These are phyloP conservation scores for Dryas integrifolia DNA, from an alignment of 331 rosid species.

Conservation along the genomic window DNA sequence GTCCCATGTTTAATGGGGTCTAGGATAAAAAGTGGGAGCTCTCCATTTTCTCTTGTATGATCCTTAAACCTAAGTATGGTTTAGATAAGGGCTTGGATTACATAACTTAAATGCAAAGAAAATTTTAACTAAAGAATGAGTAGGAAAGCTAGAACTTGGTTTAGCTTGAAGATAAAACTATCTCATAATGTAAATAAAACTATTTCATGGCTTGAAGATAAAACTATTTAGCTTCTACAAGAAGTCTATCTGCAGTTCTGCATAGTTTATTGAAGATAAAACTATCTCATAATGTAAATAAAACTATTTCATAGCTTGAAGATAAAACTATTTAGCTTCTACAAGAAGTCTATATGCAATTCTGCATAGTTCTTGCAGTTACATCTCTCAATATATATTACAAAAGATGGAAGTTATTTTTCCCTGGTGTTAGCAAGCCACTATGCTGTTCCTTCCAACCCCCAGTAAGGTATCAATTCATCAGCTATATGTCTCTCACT, in stretches of 20 bases:
- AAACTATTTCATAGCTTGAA: neutral
- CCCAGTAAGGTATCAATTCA: neutral
- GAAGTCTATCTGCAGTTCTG: too few relatives aligned
- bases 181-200: neutral
- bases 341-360: neutral
- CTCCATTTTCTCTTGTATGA: neutral
- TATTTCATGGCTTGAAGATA: too few relatives aligned
- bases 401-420: neutral
- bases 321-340: too few relatives aligned
- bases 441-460: neutral
- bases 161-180: neutral
- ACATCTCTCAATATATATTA: neutral
- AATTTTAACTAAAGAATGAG: neutral
- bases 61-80: neutral
- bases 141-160: neutral
- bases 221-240: too few relatives aligned
- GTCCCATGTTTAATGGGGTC: neutral
- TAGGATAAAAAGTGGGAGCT: neutral
- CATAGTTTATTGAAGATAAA: neutral
- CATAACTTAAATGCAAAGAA: neutral
- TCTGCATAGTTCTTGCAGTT: neutral
- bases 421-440: neutral
- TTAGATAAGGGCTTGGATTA: neutral
- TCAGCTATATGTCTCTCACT: too few relatives aligned
- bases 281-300: neutral